phyloP scores from a whole-genome alignment of 139 green algal genomes.

The Desmodesmus armatus region DNA sequence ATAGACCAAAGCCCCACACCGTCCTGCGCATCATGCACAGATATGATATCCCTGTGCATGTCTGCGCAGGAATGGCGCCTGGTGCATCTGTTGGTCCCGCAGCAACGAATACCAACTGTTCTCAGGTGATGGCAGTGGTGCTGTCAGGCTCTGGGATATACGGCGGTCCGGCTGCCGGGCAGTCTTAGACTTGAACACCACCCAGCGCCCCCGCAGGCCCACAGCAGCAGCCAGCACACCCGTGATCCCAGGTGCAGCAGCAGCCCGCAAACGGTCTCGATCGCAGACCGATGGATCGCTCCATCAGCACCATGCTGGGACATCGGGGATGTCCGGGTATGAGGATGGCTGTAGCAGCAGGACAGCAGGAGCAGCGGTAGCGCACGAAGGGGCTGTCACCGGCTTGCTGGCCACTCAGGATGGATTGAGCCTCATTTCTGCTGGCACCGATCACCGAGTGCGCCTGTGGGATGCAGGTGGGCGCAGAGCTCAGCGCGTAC shows the following conservation, averaged over 20 bases:
- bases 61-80: slow-evolving; percentile 64
- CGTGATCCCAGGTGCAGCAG: too few relatives aligned
- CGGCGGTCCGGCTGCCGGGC: slow-evolving; percentile 66
- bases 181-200: slow-evolving; percentile 74
- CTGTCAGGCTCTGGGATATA: slow-evolving; percentile 81
- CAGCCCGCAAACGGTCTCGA: background rate
- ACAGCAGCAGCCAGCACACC: background rate
- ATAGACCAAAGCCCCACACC: too few relatives aligned
- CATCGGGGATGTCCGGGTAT: too few relatives aligned
- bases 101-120: slow-evolving; percentile 78
- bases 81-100: slow-evolving; percentile 76
- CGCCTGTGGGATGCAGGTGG: slow-evolving; percentile 93
- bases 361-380: background rate
- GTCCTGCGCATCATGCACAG: too few relatives aligned
- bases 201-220: slow-evolving; percentile 16
- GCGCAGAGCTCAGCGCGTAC: too few relatives aligned
- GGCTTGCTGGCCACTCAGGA: slow-evolving; percentile 73
- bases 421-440: slow-evolving; percentile 72
- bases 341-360: background rate
- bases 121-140: slow-evolving; percentile 67
- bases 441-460: slow-evolving; percentile 81
- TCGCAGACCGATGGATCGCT: too few relatives aligned
- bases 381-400: slow-evolving; percentile 8
- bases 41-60: background rate
- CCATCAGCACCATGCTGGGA: too few relatives aligned